Base-by-base conservation (phyloP, 768 basidiomycete species). In the Panaeolus papilionaceus region DNA sequence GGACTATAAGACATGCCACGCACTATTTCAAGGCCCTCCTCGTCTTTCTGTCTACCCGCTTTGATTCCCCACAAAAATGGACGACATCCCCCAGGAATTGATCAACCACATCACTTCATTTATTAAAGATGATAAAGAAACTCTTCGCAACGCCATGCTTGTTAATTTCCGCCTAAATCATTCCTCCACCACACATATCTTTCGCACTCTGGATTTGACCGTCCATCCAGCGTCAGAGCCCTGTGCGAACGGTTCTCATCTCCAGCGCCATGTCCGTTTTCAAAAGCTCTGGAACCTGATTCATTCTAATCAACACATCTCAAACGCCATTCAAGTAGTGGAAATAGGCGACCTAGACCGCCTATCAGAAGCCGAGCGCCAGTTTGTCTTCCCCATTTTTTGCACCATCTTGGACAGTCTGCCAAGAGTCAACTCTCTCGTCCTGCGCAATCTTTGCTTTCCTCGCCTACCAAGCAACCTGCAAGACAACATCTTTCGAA, bases 81-180 rank as follows among this genome's bases (percentile, higher is more conserved):
- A 58, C 26, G 54, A 58, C 54, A 58, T 37, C 1, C 54, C 54
- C 14, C 54, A 58, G 33, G 54, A 58, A 12, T 16, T 58, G 11
- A 33, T 58, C 33, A 37, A 58, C 28, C 33, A 58, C 54, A 58
- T 58, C 54, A 16, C 16, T 16, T 58, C 54, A 4, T 58, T 58
- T 28, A 33, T 58, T 11, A 58, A 58, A 28, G 28, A 58, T 37
- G 54, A 58, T 16, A 58, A 18, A 28, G n/a, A 28, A 37, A 33
- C 54, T 14, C 54, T 58, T 37, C 54, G 54, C 54, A 11, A 58
- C 20, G 33, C 33, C 4, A 58, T 28, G 54, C 54, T 58, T 14
- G 54, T 37, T 7, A 58, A 58, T 12, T 16, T 9, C 16, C 54
- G 54, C 6, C 33, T 58, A 8, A 33, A 58, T 58, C 54, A 33